phyloP scores from a whole-genome alignment of 139 green algal genomes.

The Medakamo hakoo region DNA sequence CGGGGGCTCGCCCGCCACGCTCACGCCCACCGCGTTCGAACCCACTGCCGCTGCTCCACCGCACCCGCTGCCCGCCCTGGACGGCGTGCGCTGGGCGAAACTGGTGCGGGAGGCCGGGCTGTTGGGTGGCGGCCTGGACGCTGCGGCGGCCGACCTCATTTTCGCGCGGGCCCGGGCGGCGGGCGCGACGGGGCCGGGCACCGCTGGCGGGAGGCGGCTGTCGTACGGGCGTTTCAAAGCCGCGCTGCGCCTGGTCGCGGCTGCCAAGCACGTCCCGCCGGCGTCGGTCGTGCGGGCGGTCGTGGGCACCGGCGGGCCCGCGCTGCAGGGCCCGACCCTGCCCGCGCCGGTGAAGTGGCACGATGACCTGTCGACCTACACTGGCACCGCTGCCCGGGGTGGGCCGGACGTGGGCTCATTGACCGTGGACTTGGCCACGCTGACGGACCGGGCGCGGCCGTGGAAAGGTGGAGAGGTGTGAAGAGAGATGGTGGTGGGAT shows the following conservation, averaged over 20 bases:
- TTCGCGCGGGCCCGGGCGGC: conserved; percentile 1
- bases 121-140: conserved; percentile 1
- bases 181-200: too few relatives aligned
- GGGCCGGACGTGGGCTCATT: too few relatives aligned
- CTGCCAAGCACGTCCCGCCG: not conserved
- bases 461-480: not conserved
- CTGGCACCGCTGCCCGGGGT: conserved; percentile 8
- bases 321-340: conserved; percentile 9
- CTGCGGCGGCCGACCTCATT: not conserved
- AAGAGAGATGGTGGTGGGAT: not conserved
- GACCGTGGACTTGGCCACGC: not conserved
- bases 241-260: not conserved
- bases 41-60: not conserved
- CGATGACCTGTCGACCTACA: conserved; percentile 24
- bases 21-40: too few relatives aligned
- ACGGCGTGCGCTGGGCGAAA: not conserved
- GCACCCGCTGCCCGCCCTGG: not conserved
- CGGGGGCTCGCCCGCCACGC: too few relatives aligned
- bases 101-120: not conserved
- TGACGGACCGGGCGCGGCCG: not conserved
- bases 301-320: conserved; percentile 14
- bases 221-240: not conserved
- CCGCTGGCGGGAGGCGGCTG: not conserved
- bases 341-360: conserved; percentile 20
- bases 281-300: conserved; percentile 13